Evolutionary conservation across 768 basidiomycete species (phyloP).

Genomic region (Kwoniella dejecticola): DNA sequence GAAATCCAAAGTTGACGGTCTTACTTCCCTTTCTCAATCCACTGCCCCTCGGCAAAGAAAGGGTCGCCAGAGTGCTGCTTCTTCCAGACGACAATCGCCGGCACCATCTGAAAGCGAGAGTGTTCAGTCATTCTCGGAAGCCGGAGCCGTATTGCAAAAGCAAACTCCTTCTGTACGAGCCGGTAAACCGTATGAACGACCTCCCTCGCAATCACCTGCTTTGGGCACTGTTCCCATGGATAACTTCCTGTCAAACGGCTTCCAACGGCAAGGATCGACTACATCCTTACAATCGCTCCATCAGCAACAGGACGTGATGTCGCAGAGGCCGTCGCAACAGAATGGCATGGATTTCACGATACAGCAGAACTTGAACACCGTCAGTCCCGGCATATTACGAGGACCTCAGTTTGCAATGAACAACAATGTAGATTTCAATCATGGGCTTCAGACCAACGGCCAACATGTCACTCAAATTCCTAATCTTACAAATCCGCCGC

Average conservation of each 20-base stretch:
- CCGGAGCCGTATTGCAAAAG: constrained; percentile 39
- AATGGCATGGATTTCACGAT: constrained; percentile 2
- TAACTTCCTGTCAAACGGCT: constrained; percentile 12
- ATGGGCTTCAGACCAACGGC: constrained; percentile 2
- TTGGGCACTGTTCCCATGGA: constrained; percentile 25
- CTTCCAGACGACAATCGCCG: constrained; percentile 40
- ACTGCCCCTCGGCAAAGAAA: constrained; percentile 31
- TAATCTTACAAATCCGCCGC: constrained; percentile 9
- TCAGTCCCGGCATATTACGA: constrained; percentile 41
- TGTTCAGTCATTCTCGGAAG: constrained; percentile 47
- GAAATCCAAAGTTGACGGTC: constrained; percentile 26
- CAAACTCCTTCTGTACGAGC: constrained; percentile 39
- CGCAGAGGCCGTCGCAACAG: constrained; percentile 8
- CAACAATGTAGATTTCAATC: constrained; percentile 1
- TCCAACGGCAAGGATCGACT: constrained; percentile 31
- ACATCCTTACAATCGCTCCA: constrained; percentile 28
- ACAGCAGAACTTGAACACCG: constrained; percentile 25
- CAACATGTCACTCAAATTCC: constrained; percentile 1
- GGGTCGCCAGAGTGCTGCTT: constrained; percentile 40
- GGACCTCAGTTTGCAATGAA: constrained; percentile 33
- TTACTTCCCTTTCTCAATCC: constrained; percentile 22
- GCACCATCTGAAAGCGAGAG: constrained; percentile 45
- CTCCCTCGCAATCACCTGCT: constrained; percentile 36
- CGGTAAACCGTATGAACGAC: constrained; percentile 47
- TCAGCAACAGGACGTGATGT: constrained; percentile 11